These are phyloP conservation scores for Silene uniflora DNA, from an alignment of 148 eudicot species.

Conservation along the genomic window DNA sequence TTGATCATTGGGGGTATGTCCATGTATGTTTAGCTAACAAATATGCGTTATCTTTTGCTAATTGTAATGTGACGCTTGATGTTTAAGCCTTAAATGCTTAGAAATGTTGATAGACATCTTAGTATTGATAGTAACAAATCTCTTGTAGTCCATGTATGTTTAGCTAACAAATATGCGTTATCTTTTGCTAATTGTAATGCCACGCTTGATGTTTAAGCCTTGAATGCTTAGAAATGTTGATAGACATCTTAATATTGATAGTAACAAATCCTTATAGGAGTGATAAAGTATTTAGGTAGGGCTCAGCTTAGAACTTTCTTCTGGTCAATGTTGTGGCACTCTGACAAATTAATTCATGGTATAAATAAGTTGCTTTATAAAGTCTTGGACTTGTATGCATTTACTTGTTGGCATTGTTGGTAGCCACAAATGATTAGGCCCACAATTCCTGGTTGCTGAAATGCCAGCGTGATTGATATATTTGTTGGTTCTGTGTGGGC, in stretches of 20 bases:
- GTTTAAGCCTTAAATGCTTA: background rate
- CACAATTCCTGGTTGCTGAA: background rate
- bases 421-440: background rate
- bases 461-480: constrained; percentile 1
- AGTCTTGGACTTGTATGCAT: background rate
- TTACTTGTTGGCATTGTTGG: background rate
- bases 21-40: background rate
- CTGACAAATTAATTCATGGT: background rate
- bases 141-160: too few relatives aligned
- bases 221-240: background rate
- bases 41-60: background rate
- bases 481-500: background rate
- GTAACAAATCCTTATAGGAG: background rate
- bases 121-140: background rate
- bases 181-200: background rate
- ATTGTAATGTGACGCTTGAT: background rate
- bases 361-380: background rate
- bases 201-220: background rate
- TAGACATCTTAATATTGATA: background rate
- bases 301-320: background rate
- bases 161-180: background rate
- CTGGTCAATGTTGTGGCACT: background rate
- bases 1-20: too few relatives aligned
- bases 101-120: background rate
- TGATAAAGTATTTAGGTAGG: background rate